Conservation (phyloP, 2,329 filamentous ascomycete genomes). For the Aspergillus terreus region DNA sequence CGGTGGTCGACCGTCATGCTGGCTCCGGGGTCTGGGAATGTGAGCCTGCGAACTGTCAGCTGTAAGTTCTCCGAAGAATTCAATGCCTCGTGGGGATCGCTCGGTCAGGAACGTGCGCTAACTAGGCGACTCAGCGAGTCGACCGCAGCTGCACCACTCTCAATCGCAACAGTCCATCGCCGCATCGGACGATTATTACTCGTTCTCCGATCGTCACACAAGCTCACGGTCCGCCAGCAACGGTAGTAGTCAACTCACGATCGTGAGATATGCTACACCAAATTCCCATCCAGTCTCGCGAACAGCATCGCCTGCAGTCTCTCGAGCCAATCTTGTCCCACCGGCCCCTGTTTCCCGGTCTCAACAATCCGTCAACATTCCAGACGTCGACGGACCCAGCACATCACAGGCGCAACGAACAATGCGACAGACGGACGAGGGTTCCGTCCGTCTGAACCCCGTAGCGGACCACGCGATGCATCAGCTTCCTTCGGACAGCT, state of each 20-base stretch:
- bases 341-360: conserved; percentile 12
- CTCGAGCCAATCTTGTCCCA: conserved; percentile 23
- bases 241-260: conserved; percentile 34
- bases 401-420: conserved; percentile 21
- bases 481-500: conserved; percentile 23
- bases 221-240: conserved; percentile 27
- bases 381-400: conserved; percentile 8
- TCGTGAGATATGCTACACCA: conserved; percentile 43
- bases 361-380: conserved; percentile 7
- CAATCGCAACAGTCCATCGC: conserved; percentile 46
- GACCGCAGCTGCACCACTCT: conserved; percentile 41
- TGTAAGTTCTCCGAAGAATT: conserved; percentile 25
- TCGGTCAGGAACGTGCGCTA: neutral
- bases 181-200: conserved; percentile 49
- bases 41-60: conserved; percentile 37
- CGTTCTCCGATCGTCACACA: conserved; percentile 42
- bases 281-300: conserved; percentile 34
- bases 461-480: conserved; percentile 23
- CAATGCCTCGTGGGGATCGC: neutral
- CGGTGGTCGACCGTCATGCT: conserved; percentile 23
- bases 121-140: conserved; percentile 32
- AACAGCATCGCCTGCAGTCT: conserved; percentile 26
- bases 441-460: conserved; percentile 18
- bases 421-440: conserved; percentile 25
- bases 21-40: conserved; percentile 18